Conservation (phyloP, 1,284 basidiomycete species). For the Vanrija pseudolonga region DNA sequence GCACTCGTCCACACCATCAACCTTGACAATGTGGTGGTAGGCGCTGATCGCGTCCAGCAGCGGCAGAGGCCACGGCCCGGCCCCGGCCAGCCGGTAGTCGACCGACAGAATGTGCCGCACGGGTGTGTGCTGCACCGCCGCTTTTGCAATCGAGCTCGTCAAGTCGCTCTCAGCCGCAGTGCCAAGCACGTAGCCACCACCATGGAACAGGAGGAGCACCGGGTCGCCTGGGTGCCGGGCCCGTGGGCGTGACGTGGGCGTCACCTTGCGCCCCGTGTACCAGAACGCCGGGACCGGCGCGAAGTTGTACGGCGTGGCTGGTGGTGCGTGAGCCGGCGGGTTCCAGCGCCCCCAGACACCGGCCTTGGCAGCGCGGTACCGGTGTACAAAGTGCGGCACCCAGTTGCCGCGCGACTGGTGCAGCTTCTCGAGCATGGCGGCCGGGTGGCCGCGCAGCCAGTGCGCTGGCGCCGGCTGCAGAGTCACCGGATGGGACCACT, state of each 20-base stretch:
- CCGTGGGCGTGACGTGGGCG: conserved; percentile 7
- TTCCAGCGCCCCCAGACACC: conserved; percentile 33
- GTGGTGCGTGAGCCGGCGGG: neutral
- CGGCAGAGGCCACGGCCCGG: conserved; percentile 59
- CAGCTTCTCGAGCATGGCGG: conserved; percentile 22
- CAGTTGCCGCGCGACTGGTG: conserved; percentile 29
- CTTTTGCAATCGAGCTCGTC: conserved; percentile 35
- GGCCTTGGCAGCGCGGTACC: conserved; percentile 3
- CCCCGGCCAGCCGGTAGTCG: conserved; percentile 38
- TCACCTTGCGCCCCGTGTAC: conserved; percentile 34
- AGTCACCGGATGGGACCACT: conserved; percentile 34
- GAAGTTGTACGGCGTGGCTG: conserved; percentile 25
- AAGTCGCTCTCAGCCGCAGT: conserved; percentile 41
- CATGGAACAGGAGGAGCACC: conserved; percentile 40
- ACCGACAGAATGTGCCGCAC: conserved; percentile 41
- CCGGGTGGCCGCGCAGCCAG: conserved; percentile 34
- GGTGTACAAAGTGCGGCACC: conserved; percentile 32
- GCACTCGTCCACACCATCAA: conserved; percentile 52
- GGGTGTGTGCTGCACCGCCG: conserved; percentile 34
- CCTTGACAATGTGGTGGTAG: conserved; percentile 59
- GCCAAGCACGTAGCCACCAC: conserved; percentile 42
- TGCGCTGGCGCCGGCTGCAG: conserved; percentile 30
- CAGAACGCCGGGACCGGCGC: conserved; percentile 37
- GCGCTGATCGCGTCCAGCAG: conserved; percentile 62
- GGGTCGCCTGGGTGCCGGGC: conserved; percentile 29